phyloP scores from a whole-genome alignment of 2,329 filamentous ascomycete genomes.

The Alternaria triticina region DNA sequence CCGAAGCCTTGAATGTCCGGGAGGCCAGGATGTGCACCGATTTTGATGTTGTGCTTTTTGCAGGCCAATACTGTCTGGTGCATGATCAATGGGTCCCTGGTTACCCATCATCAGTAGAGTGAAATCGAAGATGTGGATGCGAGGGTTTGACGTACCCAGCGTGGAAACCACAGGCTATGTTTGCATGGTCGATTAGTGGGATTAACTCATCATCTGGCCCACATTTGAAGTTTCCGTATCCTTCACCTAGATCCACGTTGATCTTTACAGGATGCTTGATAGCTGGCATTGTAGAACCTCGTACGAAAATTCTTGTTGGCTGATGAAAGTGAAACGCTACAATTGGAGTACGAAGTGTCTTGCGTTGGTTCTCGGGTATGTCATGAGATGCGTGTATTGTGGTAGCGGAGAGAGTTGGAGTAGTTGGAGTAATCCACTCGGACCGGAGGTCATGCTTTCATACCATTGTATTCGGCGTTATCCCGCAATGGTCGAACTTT shows the following conservation, averaged over 20 bases:
- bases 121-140: background rate
- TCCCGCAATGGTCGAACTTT: background rate
- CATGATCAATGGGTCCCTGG: constrained; percentile 68
- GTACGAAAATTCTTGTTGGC: background rate
- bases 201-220: constrained; percentile 68
- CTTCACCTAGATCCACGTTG: constrained; percentile 62
- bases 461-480: background rate
- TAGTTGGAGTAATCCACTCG: background rate
- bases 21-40: constrained; percentile 69
- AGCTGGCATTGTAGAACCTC: constrained; percentile 50
- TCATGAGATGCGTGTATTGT: background rate
- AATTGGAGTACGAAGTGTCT: background rate
- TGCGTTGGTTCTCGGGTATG: background rate
- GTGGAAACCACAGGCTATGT: constrained; percentile 67
- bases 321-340: background rate
- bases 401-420: background rate
- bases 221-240: constrained; percentile 58
- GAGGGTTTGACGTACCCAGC: constrained; percentile 41
- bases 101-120: constrained; percentile 9
- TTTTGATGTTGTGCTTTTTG: constrained; percentile 62
- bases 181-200: constrained; percentile 66
- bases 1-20: constrained; percentile 72
- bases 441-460: background rate
- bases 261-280: constrained; percentile 61
- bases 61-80: constrained; percentile 63